Percentiles rank a stretch among this genome's conserved stretches.
Evolutionary conservation across 2,329 filamentous ascomycete species (phyloP).

Genomic region (Stagonosporopsis tanaceti): DNA sequence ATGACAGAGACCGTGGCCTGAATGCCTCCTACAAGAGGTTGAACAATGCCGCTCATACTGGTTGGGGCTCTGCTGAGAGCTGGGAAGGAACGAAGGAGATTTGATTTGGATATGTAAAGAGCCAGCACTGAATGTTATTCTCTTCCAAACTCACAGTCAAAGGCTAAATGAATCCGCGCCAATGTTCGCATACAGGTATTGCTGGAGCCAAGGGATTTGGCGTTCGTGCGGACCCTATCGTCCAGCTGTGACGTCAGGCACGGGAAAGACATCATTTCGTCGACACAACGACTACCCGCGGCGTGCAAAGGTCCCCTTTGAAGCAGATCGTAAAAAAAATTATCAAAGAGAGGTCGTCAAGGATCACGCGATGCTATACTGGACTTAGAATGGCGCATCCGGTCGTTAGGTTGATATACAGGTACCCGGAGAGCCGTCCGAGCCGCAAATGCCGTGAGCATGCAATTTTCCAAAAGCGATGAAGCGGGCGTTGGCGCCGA

Average conservation of each 20-base stretch:
- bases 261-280: conserved; percentile 8
- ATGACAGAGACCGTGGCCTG: conserved; percentile 64
- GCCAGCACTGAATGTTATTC: not conserved
- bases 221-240: conserved; percentile 11
- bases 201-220: conserved; percentile 18
- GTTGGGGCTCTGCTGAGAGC: not conserved
- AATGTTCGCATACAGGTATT: conserved; percentile 17
- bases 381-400: conserved; percentile 13
- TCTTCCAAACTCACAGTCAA: not conserved
- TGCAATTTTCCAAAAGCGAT: conserved; percentile 9
- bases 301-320: not conserved
- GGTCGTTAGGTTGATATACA: conserved; percentile 10
- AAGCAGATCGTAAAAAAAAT: not conserved
- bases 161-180: conserved; percentile 8
- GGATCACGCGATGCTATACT: conserved; percentile 12
- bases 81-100: not conserved
- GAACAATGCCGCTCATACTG: conserved; percentile 19
- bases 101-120: not conserved
- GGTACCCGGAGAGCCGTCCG: conserved; percentile 16
- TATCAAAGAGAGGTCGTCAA: conserved; percentile 3
- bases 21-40: conserved; percentile 60
- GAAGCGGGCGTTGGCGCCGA: conserved; percentile 18
- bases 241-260: conserved; percentile 14
- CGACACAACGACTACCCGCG: not conserved
- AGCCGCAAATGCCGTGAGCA: conserved; percentile 12